Percentiles rank a stretch among this genome's conserved stretches.
phyloP scores from a whole-genome alignment of 192 early-diverging fungal species.

The Linnemannia hyalina region DNA sequence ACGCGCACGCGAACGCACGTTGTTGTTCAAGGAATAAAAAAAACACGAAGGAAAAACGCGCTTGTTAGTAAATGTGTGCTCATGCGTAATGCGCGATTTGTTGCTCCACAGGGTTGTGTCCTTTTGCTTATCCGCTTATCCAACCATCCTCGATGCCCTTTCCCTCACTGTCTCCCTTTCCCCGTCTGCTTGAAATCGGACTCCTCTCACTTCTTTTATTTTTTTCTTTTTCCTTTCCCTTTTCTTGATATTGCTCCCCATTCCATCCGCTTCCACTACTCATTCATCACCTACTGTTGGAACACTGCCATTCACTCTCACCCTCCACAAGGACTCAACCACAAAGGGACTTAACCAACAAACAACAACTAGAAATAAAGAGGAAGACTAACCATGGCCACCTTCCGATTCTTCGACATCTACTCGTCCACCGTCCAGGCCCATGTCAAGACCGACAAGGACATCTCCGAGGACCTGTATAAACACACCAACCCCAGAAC shows the following conservation, averaged over 20 bases:
- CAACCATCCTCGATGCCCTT: not conserved
- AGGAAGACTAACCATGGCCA: conserved; percentile 6
- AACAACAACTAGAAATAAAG: not conserved
- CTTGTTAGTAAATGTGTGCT: not conserved
- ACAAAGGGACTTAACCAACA: not conserved
- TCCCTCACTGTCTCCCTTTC: not conserved
- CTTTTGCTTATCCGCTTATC: not conserved
- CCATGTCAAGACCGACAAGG: not conserved
- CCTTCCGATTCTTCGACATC: conserved; percentile 43
- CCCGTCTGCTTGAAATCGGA: not conserved
- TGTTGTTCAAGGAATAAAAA: no score
- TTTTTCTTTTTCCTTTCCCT: not conserved
- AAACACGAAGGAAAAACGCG: no score
- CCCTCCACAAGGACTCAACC: not conserved
- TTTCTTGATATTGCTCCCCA: not conserved
- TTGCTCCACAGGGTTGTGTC: not conserved
- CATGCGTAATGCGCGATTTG: not conserved
- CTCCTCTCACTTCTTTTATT: not conserved
- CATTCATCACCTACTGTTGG: no score
- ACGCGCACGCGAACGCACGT: no score
- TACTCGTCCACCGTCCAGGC: conserved; percentile 26
- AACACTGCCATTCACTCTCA: not conserved
- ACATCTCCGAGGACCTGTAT: not conserved
- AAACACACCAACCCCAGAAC: conserved; percentile 11
- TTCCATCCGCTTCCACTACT: not conserved